Evolutionary conservation across 192 early-diverging fungal species (phyloP), one percentile per base, ranked within the genome.

Genomic region (Backusella mclennaniae): DNA sequence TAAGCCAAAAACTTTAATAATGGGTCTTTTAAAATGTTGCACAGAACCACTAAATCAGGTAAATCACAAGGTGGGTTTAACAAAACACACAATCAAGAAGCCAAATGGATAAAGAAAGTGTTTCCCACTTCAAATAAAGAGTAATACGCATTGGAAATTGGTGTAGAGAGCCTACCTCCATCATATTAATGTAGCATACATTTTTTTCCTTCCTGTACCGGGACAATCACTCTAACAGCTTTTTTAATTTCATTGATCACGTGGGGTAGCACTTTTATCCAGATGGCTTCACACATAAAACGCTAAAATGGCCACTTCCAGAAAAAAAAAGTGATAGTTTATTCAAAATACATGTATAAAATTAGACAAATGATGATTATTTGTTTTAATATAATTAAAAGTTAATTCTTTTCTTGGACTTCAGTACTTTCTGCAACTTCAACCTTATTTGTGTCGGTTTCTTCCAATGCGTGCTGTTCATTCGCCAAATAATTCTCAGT

Each of bases 401-500:
- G 29, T 63, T 63, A 63, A 12, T 63, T 29, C 23, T 63, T 63
- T 63, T 63, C 56, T 29, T 63, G 11, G 21, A 29, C 9, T 14
- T 23, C 21, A 29, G 23, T 23, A 14, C 26, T 23, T 29, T 26
- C 21, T 63, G 23, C 56, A 26, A 63, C 56, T 29, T 26, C 23
- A 26, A 63, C 9, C 11, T 63, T 23, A 5, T 23, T 63, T 14
- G 56, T 63, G 23, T 63, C 56, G 21, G 23, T 12, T 5, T 63
- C 26, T 63, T 63, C 56, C 9, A 9, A 26, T 11, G 12, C 56
- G 11, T 26, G 23, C 23, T 63, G 7, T 4, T 63, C 56, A 12
- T 63, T 26, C 4, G 56, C 59, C 23, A 73, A 71, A 49, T 81
- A 86, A 8, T 39, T 53, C n/a, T 80, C 82, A 0, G 85, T 87